Percentiles rank a stretch among this genome's conserved stretches.
These are phyloP conservation scores for Saccharomycopsis sp. DNA, from an alignment of 805 yeast genomes.

Conservation along the genomic window DNA sequence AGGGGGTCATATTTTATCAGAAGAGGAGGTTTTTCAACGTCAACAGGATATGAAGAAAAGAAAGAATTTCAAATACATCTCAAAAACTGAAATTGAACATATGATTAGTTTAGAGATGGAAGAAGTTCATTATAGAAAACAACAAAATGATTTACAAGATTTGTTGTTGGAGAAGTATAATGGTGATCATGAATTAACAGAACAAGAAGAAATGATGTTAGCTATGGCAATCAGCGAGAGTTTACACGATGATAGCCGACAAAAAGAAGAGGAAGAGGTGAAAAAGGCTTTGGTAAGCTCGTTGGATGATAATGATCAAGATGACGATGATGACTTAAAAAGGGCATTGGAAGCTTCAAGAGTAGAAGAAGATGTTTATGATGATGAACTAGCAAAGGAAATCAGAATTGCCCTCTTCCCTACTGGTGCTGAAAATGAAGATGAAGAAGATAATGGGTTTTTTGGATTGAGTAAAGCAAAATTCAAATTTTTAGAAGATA, in stretches of 20 bases:
- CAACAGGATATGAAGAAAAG: too few species aligned
- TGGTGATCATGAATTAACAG: constrained; percentile 7
- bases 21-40: too few species aligned
- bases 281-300: constrained; percentile 8
- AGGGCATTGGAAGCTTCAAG: constrained; percentile 12
- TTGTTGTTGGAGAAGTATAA: constrained; percentile 9
- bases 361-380: neutral
- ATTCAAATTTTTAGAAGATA: constrained; percentile 4
- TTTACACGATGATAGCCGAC: neutral
- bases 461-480: constrained; percentile 1
- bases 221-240: constrained; percentile 17
- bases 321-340: constrained; percentile 7
- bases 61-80: too few species aligned
- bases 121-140: constrained; percentile 6
- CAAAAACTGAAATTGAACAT: too few species aligned
- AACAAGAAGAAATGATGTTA: constrained; percentile 14
- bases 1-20: too few species aligned
- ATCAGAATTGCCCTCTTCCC: too few species aligned
- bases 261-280: constrained; percentile 4
- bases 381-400: neutral
- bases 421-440: neutral
- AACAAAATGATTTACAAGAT: neutral
- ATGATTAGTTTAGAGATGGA: neutral
- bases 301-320: constrained; percentile 3
- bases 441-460: neutral